These are phyloP conservation scores for Botryotinia convoluta DNA, from an alignment of 2,329 filamentous ascomycete genomes.

Conservation along the genomic window DNA sequence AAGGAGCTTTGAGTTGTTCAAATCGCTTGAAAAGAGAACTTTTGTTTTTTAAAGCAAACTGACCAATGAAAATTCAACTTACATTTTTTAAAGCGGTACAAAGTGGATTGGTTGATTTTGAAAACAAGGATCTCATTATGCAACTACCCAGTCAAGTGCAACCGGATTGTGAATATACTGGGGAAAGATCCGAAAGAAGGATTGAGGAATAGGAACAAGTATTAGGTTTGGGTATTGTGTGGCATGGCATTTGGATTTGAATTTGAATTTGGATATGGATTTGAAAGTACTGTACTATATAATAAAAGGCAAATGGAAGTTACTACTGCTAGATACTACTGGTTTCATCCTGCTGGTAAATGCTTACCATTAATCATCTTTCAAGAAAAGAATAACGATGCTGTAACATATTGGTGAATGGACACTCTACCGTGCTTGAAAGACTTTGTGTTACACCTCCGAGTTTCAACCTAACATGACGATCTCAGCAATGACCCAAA, in stretches of 20 bases:
- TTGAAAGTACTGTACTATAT: neutral
- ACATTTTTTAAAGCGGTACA: neutral
- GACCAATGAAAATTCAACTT: conserved; percentile 26
- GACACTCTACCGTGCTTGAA: neutral
- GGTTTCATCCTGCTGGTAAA: neutral
- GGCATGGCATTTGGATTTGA: neutral
- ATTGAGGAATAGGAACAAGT: neutral
- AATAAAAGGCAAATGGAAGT: neutral
- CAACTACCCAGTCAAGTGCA: neutral
- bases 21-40: conserved; percentile 9
- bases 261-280: neutral
- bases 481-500: neutral
- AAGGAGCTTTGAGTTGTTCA: conserved; percentile 18
- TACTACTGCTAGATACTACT: neutral
- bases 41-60: conserved; percentile 8
- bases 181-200: neutral
- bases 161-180: neutral
- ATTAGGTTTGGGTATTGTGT: neutral
- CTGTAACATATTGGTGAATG: neutral
- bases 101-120: neutral
- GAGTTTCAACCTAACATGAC: neutral
- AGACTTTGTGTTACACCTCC: neutral
- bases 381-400: too few species aligned
- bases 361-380: too few species aligned
- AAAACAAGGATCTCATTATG: conserved; percentile 6